phyloP scores from a whole-genome alignment of 306 rosid species.

The Cyclanthera cordifolia region DNA sequence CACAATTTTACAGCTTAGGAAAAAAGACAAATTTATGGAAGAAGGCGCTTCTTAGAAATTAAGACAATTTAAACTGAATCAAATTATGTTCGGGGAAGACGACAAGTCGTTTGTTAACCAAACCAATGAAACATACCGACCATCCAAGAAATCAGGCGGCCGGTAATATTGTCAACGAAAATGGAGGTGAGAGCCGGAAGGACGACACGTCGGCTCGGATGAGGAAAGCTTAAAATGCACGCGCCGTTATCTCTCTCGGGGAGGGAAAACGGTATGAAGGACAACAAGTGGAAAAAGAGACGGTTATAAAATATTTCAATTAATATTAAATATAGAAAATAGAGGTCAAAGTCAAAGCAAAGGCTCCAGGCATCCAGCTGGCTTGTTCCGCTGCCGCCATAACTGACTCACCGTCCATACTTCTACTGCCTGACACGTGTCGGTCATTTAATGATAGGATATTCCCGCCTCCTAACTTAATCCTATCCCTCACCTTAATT shows the following conservation, averaged over 20 bases:
- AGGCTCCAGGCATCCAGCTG: not conserved
- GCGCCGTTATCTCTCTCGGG: not conserved
- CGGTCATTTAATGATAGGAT: not conserved
- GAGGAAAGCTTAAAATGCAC: not conserved
- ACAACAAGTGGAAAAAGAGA: not conserved
- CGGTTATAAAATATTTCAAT: not conserved
- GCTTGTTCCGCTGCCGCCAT: conserved; percentile 5
- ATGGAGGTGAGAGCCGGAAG: not conserved
- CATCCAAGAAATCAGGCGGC: not conserved
- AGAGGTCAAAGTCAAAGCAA: not conserved
- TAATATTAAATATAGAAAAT: too few species aligned
- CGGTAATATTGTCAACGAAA: not conserved
- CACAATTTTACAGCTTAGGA: not conserved
- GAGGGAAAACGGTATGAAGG: not conserved
- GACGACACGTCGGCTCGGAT: not conserved
- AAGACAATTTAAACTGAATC: not conserved
- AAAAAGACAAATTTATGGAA: not conserved
- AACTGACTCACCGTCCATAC: conserved; percentile 11
- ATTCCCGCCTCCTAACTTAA: not conserved
- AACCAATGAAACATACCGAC: not conserved
- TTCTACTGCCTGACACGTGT: not conserved
- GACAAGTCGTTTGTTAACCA: conserved; percentile 12
- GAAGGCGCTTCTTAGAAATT: not conserved
- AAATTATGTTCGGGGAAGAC: not conserved
- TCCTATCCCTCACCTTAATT: not conserved